Percentiles rank a stretch among this genome's conserved stretches.
Evolutionary conservation across 2,329 filamentous ascomycete genomes (phyloP).

Genomic region (Fusarium palustre): DNA sequence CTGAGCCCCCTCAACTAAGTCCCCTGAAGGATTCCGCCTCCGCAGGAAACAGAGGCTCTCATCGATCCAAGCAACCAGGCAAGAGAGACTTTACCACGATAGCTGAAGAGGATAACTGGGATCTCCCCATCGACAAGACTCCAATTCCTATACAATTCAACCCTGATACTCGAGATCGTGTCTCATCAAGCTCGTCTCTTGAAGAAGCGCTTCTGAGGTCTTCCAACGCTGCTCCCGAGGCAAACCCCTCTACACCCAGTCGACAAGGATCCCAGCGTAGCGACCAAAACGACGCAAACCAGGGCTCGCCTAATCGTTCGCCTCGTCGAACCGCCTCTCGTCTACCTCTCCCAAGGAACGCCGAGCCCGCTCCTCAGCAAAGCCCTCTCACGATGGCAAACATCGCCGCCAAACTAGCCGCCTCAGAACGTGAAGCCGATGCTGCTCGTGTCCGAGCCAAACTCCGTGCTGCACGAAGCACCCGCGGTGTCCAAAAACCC

Average conservation of each 20-base stretch:
- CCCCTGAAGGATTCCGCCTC: conserved; percentile 65
- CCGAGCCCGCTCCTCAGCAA: conserved; percentile 60
- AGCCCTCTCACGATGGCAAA: conserved; percentile 70
- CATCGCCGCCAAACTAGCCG: conserved; percentile 72
- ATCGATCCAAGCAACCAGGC: conserved; percentile 44
- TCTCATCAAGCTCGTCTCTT: conserved; percentile 49
- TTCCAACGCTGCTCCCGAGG: conserved; percentile 33
- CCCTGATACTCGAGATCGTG: conserved; percentile 38
- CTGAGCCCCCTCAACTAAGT: conserved; percentile 60
- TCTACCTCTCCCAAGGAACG: conserved; percentile 51
- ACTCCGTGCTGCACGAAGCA: conserved; percentile 64
- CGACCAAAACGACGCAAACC: conserved; percentile 29
- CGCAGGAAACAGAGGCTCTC: conserved; percentile 60
- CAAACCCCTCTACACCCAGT: conserved; percentile 32
- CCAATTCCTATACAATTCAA: conserved; percentile 9
- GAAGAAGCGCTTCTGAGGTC: conserved; percentile 51
- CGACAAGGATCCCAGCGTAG: conserved; percentile 34
- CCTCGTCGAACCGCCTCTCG: conserved; percentile 40
- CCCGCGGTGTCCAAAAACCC: conserved; percentile 51
- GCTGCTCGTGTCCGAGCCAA: conserved; percentile 73
- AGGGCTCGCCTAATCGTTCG: conserved; percentile 32
- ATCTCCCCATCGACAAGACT: conserved; percentile 51
- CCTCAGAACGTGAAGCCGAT: conserved; percentile 72
- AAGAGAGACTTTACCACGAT: conserved; percentile 60
- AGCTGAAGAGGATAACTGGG: conserved; percentile 61